Percentiles rank a stretch among this genome's conserved stretches.
Evolutionary conservation across 2,329 filamentous ascomycete species (phyloP).

Genomic region (Chrysosporium queenslandicum): DNA sequence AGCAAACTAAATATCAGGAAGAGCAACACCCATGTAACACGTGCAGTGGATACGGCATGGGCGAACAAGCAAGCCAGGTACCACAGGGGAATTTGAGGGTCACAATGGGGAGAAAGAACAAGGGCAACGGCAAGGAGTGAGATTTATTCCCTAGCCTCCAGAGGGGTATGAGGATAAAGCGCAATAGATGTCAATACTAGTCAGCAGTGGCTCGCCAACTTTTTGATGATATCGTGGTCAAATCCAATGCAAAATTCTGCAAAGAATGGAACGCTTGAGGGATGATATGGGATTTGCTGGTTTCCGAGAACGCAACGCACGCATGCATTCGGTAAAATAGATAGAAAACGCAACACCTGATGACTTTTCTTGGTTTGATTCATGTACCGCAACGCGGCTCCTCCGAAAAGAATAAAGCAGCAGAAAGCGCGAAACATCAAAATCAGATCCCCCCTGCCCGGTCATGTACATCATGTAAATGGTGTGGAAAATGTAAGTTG

Average conservation of each 20-base stretch:
- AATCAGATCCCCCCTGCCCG: constrained; percentile 10
- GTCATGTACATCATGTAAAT: constrained; percentile 12
- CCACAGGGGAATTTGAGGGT: neutral
- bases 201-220: constrained; percentile 2
- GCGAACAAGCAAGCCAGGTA: neutral
- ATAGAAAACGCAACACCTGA: neutral
- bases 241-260: neutral
- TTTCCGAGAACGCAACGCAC: neutral
- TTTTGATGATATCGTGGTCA: neutral
- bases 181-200: neutral
- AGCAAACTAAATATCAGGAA: neutral
- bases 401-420: constrained; percentile 5
- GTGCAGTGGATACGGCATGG: neutral
- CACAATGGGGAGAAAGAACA: neutral
- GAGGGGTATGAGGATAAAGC: neutral
- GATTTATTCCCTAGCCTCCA: neutral
- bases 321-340: neutral
- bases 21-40: neutral
- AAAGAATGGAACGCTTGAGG: neutral
- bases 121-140: neutral
- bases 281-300: neutral
- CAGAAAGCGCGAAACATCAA: constrained; percentile 7
- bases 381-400: neutral
- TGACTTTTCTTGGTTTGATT: constrained; percentile 5
- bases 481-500: constrained; percentile 4